phyloP scores from a whole-genome alignment of 2,329 filamentous ascomycete species.

The Paraphoma sp. region DNA sequence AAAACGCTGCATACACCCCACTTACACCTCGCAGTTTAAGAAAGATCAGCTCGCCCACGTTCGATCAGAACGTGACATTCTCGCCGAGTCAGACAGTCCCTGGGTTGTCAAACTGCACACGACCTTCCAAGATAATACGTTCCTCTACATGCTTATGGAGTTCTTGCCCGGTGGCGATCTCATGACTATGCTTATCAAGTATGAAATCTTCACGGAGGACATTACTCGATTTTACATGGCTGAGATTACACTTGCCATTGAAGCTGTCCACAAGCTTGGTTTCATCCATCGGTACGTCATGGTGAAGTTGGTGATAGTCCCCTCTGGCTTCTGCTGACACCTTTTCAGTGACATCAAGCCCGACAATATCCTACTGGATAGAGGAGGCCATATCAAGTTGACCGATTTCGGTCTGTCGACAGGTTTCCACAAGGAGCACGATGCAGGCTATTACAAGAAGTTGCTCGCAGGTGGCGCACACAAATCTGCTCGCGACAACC shows the following conservation, averaged over 20 bases:
- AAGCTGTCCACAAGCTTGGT: slow-evolving; percentile 95
- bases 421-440: slow-evolving; percentile 96
- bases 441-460: slow-evolving; percentile 98
- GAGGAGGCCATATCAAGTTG: slow-evolving; percentile 95
- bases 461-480: slow-evolving; percentile 74
- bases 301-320: not conserved
- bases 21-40: slow-evolving; percentile 69
- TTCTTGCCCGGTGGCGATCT: slow-evolving; percentile 97
- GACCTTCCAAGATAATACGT: slow-evolving; percentile 95
- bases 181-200: slow-evolving; percentile 99
- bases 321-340: slow-evolving; percentile 30
- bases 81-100: slow-evolving; percentile 98
- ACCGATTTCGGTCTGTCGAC: slow-evolving; percentile 98
- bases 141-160: slow-evolving; percentile 99
- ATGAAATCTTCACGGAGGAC: slow-evolving; percentile 98
- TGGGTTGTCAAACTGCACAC: slow-evolving; percentile 99
- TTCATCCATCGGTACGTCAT: slow-evolving; percentile 90
- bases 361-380: slow-evolving; percentile 95
- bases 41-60: slow-evolving; percentile 98
- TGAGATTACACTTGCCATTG: slow-evolving; percentile 96
- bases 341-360: slow-evolving; percentile 89
- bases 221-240: slow-evolving; percentile 99
- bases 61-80: slow-evolving; percentile 94
- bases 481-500: slow-evolving; percentile 65
- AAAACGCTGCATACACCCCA: not conserved